Evolutionary conservation across 2,329 filamentous ascomycete species (phyloP).

Genomic region (Sporothrix protearum): DNA sequence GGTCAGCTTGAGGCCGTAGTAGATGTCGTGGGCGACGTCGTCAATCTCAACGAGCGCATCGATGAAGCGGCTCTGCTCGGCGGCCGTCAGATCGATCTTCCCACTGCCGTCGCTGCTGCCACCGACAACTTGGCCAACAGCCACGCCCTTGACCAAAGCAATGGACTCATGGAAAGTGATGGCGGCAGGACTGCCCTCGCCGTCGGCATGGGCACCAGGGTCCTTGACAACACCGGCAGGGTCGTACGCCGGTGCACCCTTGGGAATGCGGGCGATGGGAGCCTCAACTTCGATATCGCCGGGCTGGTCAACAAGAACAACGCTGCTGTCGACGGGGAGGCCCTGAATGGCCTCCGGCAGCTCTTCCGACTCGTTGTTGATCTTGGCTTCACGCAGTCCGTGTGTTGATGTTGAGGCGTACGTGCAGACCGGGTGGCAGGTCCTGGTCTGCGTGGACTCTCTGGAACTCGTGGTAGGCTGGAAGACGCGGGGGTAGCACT

Average conservation of each 20-base stretch:
- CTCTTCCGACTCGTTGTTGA: constrained; percentile 56
- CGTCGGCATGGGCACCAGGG: constrained; percentile 36
- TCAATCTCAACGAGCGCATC: constrained; percentile 55
- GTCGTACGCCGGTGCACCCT: constrained; percentile 56
- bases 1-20: constrained; percentile 62
- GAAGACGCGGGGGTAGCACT: constrained; percentile 65
- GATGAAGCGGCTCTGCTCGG: constrained; percentile 40
- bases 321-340: constrained; percentile 50
- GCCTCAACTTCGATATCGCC: constrained; percentile 29
- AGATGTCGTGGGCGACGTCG: constrained; percentile 65
- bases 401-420: constrained; percentile 62
- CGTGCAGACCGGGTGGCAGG: constrained; percentile 61
- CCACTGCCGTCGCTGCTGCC: background rate
- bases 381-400: constrained; percentile 63
- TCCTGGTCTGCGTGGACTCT: constrained; percentile 61
- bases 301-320: constrained; percentile 53
- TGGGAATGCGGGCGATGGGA: constrained; percentile 35
- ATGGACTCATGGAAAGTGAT: constrained; percentile 48
- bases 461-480: constrained; percentile 64
- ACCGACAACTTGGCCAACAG: background rate
- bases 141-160: constrained; percentile 46
- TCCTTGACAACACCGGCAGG: constrained; percentile 55
- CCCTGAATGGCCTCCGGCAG: constrained; percentile 45
- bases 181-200: constrained; percentile 34
- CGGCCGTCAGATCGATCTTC: constrained; percentile 2